Conservation (phyloP, 2,329 filamentous ascomycete species). For the Lecanicillium sp. region DNA sequence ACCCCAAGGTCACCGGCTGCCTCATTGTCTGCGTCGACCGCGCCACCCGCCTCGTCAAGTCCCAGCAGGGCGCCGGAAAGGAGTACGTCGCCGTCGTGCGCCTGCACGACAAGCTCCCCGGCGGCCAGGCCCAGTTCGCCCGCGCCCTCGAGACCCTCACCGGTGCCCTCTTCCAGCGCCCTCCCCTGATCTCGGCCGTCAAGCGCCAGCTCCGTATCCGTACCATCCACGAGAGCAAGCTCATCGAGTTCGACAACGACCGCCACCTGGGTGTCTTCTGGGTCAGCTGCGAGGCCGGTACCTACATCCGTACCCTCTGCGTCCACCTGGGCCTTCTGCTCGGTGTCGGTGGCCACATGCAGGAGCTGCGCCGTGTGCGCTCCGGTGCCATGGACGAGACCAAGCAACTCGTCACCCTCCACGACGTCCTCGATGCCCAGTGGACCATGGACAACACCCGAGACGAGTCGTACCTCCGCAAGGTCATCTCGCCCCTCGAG, state of each 20-base stretch:
- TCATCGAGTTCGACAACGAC: conserved; percentile 97
- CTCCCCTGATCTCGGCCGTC: conserved; percentile 94
- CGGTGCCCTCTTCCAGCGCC: conserved; percentile 85
- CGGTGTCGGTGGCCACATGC: conserved; percentile 93
- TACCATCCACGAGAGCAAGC: conserved; percentile 95
- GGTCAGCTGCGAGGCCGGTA: conserved; percentile 96
- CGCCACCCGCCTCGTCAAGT: conserved; percentile 95
- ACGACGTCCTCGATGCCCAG: conserved; percentile 83
- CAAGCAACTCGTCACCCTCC: conserved; percentile 83
- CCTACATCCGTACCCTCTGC: conserved; percentile 97
- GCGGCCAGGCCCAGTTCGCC: conserved; percentile 86
- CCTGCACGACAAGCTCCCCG: conserved; percentile 90
- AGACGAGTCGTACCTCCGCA: conserved; percentile 87
- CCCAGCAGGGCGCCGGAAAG: conserved; percentile 97
- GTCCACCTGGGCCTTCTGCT: conserved; percentile 76
- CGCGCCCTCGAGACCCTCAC: conserved; percentile 93
- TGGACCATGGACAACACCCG: conserved; percentile 94
- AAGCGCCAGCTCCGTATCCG: conserved; percentile 98
- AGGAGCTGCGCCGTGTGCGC: conserved; percentile 90
- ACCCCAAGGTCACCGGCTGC: conserved; percentile 96
- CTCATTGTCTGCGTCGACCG: conserved; percentile 94
- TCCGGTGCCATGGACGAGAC: conserved; percentile 93
- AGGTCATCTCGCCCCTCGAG: conserved; percentile 88
- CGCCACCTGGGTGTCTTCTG: conserved; percentile 97
- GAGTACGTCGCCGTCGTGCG: conserved; percentile 96